Base-by-base conservation (phyloP, 2,329 filamentous ascomycete genomes). In the Phialophora macrospora region DNA sequence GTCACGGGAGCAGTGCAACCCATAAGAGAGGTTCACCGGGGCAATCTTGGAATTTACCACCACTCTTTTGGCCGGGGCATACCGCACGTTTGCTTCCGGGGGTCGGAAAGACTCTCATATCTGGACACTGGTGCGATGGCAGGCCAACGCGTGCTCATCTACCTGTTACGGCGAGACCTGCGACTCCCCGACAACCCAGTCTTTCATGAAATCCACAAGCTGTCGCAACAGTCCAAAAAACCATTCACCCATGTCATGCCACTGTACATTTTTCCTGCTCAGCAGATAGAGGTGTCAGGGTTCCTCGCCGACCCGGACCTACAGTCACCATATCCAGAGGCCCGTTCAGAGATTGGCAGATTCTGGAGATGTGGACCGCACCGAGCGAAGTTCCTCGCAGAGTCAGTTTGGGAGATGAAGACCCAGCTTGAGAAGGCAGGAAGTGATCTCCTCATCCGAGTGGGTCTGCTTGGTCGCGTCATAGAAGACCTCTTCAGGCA, bases 291-390 rank as follows among this genome's bases (percentile, higher is more conserved):
- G 74, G 81, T 91, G 0, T 90, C 88, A 0, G 91, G 91, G 1
- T 91, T 94, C 72, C 77, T 93, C n/a, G 75, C 83, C 54, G 78
- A 81, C 11, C 72, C 77, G 56, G 62, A 70, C 60, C 58, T 68
- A 44, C 49, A 62, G 46, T 90, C 84, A 6, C 91, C 91, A 0
- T 93, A 90, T 68, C 87, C 87, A 0, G 85, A 88, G 72, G 89
- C 90, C 3, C 82, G 84, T 64, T 91, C 89, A 71, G 75, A 81
- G n/a, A 78, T 90, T 3, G 89, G 84, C 12, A 80, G 82, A 1
- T 90, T 91, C 73, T 92, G 89, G 88, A 82, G 90, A 74, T 92
- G 89, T 72, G 90, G 91, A 2, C 87, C 86, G 4, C 86, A 90
- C 72, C 84, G 91, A 41, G 86, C 87, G 61, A 89, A 87, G 74